Conservation (phyloP, 1,139 yeast species). For the Barnettozyma hawaiiensis region DNA sequence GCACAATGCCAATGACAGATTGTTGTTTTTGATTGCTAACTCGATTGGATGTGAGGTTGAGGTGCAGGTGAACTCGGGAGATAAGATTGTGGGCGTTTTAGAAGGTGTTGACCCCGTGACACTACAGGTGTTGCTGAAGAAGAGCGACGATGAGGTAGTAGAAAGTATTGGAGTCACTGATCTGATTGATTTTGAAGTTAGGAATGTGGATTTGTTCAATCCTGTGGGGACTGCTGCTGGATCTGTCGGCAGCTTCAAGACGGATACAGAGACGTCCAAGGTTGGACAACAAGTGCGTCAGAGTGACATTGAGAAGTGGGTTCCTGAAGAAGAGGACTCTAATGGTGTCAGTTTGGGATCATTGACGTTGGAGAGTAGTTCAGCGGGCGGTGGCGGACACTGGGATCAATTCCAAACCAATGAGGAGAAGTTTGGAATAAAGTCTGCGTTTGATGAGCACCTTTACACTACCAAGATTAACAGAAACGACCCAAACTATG, state of each 20-base stretch:
- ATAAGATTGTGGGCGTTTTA: constrained; percentile 54
- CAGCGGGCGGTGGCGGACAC: constrained; percentile 25
- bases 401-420: constrained; percentile 97
- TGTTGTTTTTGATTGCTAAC: constrained; percentile 44
- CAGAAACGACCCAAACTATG: constrained; percentile 68
- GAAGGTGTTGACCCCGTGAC: constrained; percentile 39
- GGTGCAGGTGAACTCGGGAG: constrained; percentile 60
- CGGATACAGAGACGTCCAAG: constrained; percentile 78
- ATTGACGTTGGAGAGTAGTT: constrained; percentile 42
- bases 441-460: constrained; percentile 82
- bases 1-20: constrained; percentile 40
- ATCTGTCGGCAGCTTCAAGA: constrained; percentile 48
- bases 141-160: constrained; percentile 19
- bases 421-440: constrained; percentile 82
- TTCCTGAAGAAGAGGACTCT: constrained; percentile 53
- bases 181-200: constrained; percentile 52
- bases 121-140: constrained; percentile 26
- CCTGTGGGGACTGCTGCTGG: not conserved
- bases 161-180: constrained; percentile 52
- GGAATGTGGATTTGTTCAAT: constrained; percentile 37
- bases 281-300: constrained; percentile 39
- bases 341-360: constrained; percentile 28
- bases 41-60: constrained; percentile 52
- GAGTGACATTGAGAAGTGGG: constrained; percentile 74
- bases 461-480: constrained; percentile 84